A percentile compares a stretch with the other conserved stretches of the same genome.
Conservation (phyloP, 345 rosid species). For the Pelargonium nanum region DNA sequence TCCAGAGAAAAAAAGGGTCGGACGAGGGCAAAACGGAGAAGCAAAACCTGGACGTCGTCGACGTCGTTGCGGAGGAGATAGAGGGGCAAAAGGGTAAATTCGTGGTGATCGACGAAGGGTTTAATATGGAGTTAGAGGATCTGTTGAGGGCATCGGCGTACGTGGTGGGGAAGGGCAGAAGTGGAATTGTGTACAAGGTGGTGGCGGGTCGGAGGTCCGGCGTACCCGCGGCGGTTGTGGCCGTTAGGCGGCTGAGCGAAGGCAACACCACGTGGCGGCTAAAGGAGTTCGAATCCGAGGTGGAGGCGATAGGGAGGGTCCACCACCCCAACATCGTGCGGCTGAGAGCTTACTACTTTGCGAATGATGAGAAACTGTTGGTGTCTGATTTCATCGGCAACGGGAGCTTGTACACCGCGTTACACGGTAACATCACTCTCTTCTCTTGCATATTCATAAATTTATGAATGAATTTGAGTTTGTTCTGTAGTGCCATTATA, state of each 20-base stretch:
- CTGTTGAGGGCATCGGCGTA: constrained; percentile 88
- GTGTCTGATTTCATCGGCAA: constrained; percentile 69
- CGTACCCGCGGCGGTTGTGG: constrained; percentile 41
- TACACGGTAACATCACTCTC: constrained; percentile 50
- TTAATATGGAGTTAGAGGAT: constrained; percentile 72
- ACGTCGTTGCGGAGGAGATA: constrained; percentile 12
- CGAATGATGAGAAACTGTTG: constrained; percentile 75
- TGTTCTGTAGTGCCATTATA: background rate
- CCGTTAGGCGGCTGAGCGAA: constrained; percentile 78
- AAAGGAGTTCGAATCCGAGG: constrained; percentile 78
- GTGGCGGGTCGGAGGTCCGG: constrained; percentile 52
- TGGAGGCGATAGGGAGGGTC: constrained; percentile 61
- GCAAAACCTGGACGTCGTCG: constrained; percentile 9
- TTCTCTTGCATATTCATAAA: background rate
- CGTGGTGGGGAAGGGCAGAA: constrained; percentile 80
- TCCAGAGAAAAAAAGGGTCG: constrained; percentile 31
- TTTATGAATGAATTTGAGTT: constrained; percentile 1
- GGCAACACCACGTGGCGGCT: constrained; percentile 60
- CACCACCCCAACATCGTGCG: constrained; percentile 73
- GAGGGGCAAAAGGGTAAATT: constrained; percentile 62
- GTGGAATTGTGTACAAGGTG: constrained; percentile 85
- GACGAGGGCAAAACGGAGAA: constrained; percentile 26
- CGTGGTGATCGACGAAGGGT: constrained; percentile 64
- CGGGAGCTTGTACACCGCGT: constrained; percentile 65
- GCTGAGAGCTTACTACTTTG: constrained; percentile 74